A percentile compares a stretch with the other conserved stretches of the same genome.
Evolutionary conservation across 2,329 filamentous ascomycete genomes (phyloP).

Genomic region (Exophiala lecanii-corni): DNA sequence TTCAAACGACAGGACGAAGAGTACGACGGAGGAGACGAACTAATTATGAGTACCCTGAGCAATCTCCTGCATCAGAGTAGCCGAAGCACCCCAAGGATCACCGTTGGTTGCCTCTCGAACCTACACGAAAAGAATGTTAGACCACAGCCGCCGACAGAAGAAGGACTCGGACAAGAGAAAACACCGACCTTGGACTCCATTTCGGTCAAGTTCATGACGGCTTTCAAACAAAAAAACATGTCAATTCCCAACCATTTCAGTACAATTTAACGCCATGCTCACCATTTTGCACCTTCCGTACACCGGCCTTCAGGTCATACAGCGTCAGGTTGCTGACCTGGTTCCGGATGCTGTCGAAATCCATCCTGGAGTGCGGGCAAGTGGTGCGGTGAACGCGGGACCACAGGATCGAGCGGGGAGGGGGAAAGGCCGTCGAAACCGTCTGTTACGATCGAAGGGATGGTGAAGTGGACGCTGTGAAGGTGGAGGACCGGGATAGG

Average conservation of each 20-base stretch:
- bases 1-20: too few relatives aligned
- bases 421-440: too few relatives aligned
- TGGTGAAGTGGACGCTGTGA: background rate
- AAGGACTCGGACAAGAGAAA: slow-evolving; percentile 4
- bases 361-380: slow-evolving; percentile 54
- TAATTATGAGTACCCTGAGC: slow-evolving; percentile 97
- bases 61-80: slow-evolving; percentile 92
- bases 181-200: slow-evolving; percentile 66
- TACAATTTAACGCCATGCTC: too few relatives aligned
- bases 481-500: background rate
- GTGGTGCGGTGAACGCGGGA: background rate
- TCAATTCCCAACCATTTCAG: slow-evolving; percentile 4
- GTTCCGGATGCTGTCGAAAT: slow-evolving; percentile 78
- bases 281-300: slow-evolving; percentile 98
- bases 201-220: slow-evolving; percentile 97
- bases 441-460: too few relatives aligned
- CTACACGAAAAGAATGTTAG: slow-evolving; percentile 41
- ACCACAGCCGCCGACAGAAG: slow-evolving; percentile 5
- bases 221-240: slow-evolving; percentile 50
- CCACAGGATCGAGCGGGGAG: too few relatives aligned
- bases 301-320: slow-evolving; percentile 92
- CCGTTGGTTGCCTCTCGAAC: slow-evolving; percentile 98
- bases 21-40: slow-evolving; percentile 52
- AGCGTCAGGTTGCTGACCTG: slow-evolving; percentile 87
- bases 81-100: slow-evolving; percentile 89